Evolutionary conservation across 2,329 filamentous ascomycete species (phyloP).

Genomic region (Phaeoacremonium minimum): DNA sequence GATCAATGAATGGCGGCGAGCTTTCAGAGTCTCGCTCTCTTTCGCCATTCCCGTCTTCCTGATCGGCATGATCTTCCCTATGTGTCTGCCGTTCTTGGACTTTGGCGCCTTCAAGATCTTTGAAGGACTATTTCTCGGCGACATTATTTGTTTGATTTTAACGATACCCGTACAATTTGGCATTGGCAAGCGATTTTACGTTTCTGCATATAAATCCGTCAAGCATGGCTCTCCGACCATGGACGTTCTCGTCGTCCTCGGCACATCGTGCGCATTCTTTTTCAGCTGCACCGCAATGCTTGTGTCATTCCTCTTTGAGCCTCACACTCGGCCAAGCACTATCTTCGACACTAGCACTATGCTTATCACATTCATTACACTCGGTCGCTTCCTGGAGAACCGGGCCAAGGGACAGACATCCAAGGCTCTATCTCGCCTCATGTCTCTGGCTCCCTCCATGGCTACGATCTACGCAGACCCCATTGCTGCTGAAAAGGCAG

Average conservation of each 20-base stretch:
- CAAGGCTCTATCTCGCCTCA: constrained; percentile 84
- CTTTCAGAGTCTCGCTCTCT: constrained; percentile 70
- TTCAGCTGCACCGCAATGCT: constrained; percentile 88
- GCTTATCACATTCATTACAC: constrained; percentile 91
- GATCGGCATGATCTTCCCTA: constrained; percentile 90
- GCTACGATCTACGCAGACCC: constrained; percentile 94
- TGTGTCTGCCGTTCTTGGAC: constrained; percentile 72
- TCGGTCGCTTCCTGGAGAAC: constrained; percentile 91
- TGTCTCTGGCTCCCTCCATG: constrained; percentile 96
- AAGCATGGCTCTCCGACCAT: constrained; percentile 91
- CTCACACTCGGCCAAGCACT: constrained; percentile 77
- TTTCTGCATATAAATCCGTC: constrained; percentile 88
- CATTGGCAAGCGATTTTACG: constrained; percentile 89
- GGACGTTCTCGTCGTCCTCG: constrained; percentile 92
- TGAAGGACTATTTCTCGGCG: constrained; percentile 80
- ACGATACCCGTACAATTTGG: constrained; percentile 96
- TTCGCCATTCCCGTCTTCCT: constrained; percentile 91
- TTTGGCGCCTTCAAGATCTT: constrained; percentile 66
- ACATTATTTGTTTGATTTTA: constrained; percentile 75
- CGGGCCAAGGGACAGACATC: constrained; percentile 94
- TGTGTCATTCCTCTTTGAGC: constrained; percentile 69
- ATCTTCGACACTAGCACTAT: constrained; percentile 98
- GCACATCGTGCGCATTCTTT: constrained; percentile 93
- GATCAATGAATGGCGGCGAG: constrained; percentile 85
- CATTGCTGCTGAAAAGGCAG: constrained; percentile 86